phyloP scores from a whole-genome alignment of 2,329 filamentous ascomycete species.

The Cadophora malorum region DNA sequence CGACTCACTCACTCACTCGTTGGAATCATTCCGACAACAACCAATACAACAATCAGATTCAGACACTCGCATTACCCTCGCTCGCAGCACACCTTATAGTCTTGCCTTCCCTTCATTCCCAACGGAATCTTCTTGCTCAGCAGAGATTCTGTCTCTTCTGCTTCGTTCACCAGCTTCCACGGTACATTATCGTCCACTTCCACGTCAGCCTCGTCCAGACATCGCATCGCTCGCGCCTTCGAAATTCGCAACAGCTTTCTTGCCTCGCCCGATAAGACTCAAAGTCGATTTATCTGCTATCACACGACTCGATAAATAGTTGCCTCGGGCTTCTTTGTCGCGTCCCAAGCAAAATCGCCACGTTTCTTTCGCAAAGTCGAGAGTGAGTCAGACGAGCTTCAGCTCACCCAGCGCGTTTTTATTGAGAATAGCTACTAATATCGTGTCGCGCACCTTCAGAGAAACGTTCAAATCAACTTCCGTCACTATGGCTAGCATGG shows the following conservation, averaged over 20 bases:
- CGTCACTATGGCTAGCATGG: conserved; percentile 67
- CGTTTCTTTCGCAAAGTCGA: conserved; percentile 46
- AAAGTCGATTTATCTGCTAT: conserved; percentile 28
- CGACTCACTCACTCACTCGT: conserved; percentile 1
- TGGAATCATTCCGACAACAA: conserved; percentile 14
- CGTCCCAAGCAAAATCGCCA: conserved; percentile 36
- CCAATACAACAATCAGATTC: conserved; percentile 24
- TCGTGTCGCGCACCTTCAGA: conserved; percentile 42
- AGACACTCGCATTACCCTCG: conserved; percentile 36
- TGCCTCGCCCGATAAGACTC: conserved; percentile 39
- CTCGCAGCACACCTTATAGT: conserved; percentile 33
- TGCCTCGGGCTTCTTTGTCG: conserved; percentile 38
- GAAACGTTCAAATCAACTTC: conserved; percentile 42
- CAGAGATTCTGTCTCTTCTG: conserved; percentile 39
- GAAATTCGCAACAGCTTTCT: conserved; percentile 37
- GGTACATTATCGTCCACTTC: conserved; percentile 27
- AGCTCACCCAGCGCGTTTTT: conserved; percentile 29
- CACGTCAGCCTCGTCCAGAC: conserved; percentile 23
- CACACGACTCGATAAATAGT: conserved; percentile 35
- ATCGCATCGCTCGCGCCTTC: conserved; percentile 31
- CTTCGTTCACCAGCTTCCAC: conserved; percentile 31
- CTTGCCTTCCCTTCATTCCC: conserved; percentile 28
- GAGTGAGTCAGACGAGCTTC: conserved; percentile 42
- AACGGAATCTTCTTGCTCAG: conserved; percentile 23
- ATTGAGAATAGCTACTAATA: conserved; percentile 33